Conservation (phyloP, 108 stramenopile species). For the Craspedostauros australis region DNA sequence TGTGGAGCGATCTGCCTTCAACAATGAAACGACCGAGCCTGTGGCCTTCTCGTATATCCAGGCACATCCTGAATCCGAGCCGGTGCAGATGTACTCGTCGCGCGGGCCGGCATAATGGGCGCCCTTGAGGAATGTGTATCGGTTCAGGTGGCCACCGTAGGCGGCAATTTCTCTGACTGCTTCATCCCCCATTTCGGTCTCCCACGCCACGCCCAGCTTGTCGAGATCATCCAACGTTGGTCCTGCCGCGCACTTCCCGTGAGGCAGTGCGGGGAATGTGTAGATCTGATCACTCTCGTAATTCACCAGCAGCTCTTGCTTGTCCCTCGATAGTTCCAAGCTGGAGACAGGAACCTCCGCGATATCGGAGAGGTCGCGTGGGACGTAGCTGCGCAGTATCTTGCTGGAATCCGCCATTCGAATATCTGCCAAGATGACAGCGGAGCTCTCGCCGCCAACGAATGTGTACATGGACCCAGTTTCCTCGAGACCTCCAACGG, state of each 20-base stretch:
- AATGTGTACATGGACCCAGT: constrained; percentile 67
- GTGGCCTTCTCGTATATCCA: constrained; percentile 65
- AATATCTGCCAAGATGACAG: constrained; percentile 66
- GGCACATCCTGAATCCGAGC: constrained; percentile 73
- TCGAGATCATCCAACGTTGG: constrained; percentile 36
- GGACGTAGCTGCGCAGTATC: constrained; percentile 47
- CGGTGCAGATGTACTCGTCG: constrained; percentile 84
- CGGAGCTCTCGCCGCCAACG: constrained; percentile 25
- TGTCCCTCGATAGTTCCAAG: constrained; percentile 61
- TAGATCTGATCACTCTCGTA: constrained; percentile 85
- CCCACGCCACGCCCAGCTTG: constrained; percentile 5
- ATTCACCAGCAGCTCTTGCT: constrained; percentile 59
- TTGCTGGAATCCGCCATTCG: constrained; percentile 48
- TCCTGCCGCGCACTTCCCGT: constrained; percentile 24
- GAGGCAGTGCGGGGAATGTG: constrained; percentile 67
- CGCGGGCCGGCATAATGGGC: constrained; percentile 75
- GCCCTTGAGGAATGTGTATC: constrained; percentile 67
- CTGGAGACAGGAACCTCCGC: constrained; percentile 64
- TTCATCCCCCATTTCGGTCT: not conserved
- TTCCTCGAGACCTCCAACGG: constrained; percentile 12
- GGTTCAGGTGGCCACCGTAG: constrained; percentile 79
- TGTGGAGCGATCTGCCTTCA: constrained; percentile 65
- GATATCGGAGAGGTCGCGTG: constrained; percentile 20
- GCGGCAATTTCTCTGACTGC: constrained; percentile 38
- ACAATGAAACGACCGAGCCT: constrained; percentile 58